These are phyloP conservation scores for Trichoderma harzianum DNA, from an alignment of 2,329 filamentous ascomycete genomes.

Conservation along the genomic window DNA sequence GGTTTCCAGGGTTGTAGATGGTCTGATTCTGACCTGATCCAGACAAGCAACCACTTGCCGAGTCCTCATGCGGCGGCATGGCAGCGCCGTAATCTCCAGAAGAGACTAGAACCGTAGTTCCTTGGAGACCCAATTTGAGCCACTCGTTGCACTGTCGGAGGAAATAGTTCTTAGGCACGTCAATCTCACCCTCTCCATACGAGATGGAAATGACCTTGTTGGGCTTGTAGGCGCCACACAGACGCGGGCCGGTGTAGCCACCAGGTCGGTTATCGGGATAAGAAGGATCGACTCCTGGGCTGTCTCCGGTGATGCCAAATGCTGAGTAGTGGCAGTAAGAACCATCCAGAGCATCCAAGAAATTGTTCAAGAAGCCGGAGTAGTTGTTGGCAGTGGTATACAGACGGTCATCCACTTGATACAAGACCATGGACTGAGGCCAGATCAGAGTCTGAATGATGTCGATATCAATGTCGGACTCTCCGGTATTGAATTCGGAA, in stretches of 20 bases:
- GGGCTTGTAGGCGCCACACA: slow-evolving; percentile 32
- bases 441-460: slow-evolving; percentile 47
- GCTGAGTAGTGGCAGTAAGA: slow-evolving; percentile 50
- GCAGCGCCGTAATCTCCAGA: slow-evolving; percentile 38
- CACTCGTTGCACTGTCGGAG: slow-evolving; percentile 40
- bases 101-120: slow-evolving; percentile 39
- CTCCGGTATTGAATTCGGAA: slow-evolving; percentile 33
- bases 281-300: slow-evolving; percentile 37
- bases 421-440: slow-evolving; percentile 47
- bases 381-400: slow-evolving; percentile 38
- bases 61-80: neutral
- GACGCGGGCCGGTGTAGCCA: slow-evolving; percentile 45
- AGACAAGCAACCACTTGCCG: slow-evolving; percentile 16
- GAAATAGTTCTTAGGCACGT: slow-evolving; percentile 46
- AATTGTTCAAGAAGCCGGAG: slow-evolving; percentile 43
- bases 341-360: slow-evolving; percentile 48
- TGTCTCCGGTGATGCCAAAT: slow-evolving; percentile 30
- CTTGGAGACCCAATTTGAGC: slow-evolving; percentile 45
- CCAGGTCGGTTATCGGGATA: slow-evolving; percentile 47
- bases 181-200: slow-evolving; percentile 47
- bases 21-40: slow-evolving; percentile 19
- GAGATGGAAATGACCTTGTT: slow-evolving; percentile 39
- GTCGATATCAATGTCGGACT: slow-evolving; percentile 51
- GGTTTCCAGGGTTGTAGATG: slow-evolving; percentile 34
- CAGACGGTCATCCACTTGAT: slow-evolving; percentile 45